Evolutionary conservation across 108 stramenopile genomes (phyloP), one percentile per base, ranked within the genome.

Genomic region (Stephanodiscus minutulus): DNA sequence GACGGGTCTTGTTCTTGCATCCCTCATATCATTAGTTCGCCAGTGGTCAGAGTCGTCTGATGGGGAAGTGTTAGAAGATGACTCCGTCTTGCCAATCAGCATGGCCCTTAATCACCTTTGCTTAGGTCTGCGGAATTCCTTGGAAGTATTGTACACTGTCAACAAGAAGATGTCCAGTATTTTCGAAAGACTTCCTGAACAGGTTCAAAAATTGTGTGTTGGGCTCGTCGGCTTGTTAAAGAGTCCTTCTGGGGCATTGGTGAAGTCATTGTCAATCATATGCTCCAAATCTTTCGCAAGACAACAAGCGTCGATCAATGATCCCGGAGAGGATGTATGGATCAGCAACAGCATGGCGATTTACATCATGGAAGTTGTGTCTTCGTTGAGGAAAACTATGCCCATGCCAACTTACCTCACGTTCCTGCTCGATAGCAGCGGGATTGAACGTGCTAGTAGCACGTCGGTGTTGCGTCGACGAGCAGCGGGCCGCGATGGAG

Each of bases 301-400:
- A 29, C 46, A 66, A 21, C 31, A 13, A 29, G 55, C 15, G 4
- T 28, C 39, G 33, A 61, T 35, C n/a, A 49, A 28, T 72, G 74
- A 61, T 62, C 18, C 11, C 39, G 28, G 47, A 27, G 49, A 41
- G 31, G 58, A 54, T 28, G 10, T 7, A 63, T 47, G 22, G 15
- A 62, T 78, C 25, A 75, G 29, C 25, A 61, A n/a, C 6, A 27
- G 49, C 25, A 70, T 84, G 61, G 75, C 73, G 25, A 36, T 68
- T 44, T 80, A 74, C 24, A 86, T 89, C 31, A 54, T 77, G 22
- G 79, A 86, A 52, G 61, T 84, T 47, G 63, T 92, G 64, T 61
- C 79, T 63, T 44, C 43, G 28, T 70, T 86, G 61, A 76, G 91
- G 49, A 90, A 76, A 69, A 78, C 81, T 9, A 76, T 92, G 64